Base-by-base conservation (phyloP, 2,329 filamentous ascomycete species). In the Penicillium sp. region DNA sequence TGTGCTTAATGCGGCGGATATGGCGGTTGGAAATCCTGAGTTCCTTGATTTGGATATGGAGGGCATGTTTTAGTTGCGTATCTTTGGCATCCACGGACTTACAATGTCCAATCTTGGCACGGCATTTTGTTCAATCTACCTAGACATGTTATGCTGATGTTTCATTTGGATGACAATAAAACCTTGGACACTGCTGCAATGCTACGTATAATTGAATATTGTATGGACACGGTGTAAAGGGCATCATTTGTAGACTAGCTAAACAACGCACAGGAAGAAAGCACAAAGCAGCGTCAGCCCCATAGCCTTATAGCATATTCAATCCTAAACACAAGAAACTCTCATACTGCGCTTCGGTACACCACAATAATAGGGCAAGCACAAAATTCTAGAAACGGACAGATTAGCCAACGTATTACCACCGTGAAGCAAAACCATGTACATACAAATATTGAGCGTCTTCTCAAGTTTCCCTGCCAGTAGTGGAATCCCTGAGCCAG, bases 1-100 rank as follows among this genome's bases (percentile, higher is more conserved):
- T 63, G 72, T 78, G 37, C 61, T 78, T 50, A 75, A 75, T 56
- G 71, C 70, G 31, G 73, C 72, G 6, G 73, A 77, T 64, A 75
- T 76, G 70, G 70, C 69, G 4, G 71, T 75, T 64, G 72, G 67
- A 1, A 77, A 77, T 61, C 75, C 76, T 11, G 75, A 77, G 57
- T 76, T 75, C 62, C 56, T 77, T 33, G 74, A 77, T 68, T 59
- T 77, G 57, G 75, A 77, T 65, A 76, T 77, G 74, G 74, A 77
- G 59, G 73, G 73, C 9, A 75, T 77, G 72, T 76, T 76, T 52
- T 74, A 67, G 58, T 40, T 30, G 17, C 7, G 30, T 19, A 12
- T 48, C 19, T 48, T 28, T 40, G 28, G 12, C 3, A 45, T 19
- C 6, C 44, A 25, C 28, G 35, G 17, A 40, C n/a, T 30, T 1